Evolutionary conservation across 2,329 filamentous ascomycete genomes (phyloP).

Genomic region (Furcasterigmium furcatum): DNA sequence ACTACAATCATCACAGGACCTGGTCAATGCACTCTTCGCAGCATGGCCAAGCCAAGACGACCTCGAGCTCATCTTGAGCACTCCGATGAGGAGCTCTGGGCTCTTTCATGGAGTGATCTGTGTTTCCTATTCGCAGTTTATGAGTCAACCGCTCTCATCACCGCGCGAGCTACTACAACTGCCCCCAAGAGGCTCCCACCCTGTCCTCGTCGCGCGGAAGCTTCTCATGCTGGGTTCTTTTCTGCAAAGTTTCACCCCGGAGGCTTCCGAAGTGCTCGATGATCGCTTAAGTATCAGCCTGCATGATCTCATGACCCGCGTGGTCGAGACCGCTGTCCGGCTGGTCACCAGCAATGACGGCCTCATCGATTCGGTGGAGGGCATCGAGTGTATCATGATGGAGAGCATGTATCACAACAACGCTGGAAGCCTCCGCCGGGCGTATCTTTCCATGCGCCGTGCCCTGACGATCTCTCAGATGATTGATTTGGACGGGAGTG

Average conservation of each 20-base stretch:
- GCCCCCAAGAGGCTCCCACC: constrained; percentile 30
- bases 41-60: constrained; percentile 35
- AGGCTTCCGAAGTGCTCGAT: constrained; percentile 18
- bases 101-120: constrained; percentile 32
- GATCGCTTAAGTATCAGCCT: constrained; percentile 15
- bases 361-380: constrained; percentile 47
- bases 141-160: constrained; percentile 14
- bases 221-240: constrained; percentile 42
- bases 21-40: constrained; percentile 26
- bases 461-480: constrained; percentile 48
- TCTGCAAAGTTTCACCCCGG: constrained; percentile 41
- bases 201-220: constrained; percentile 41
- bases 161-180: constrained; percentile 23
- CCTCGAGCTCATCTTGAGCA: constrained; percentile 33
- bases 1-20: no score
- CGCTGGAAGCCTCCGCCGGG: constrained; percentile 48
- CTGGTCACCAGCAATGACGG: constrained; percentile 49
- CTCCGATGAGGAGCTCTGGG: constrained; percentile 20
- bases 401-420: constrained; percentile 48
- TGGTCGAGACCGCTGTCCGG: constrained; percentile 25
- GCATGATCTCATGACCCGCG: constrained; percentile 23
- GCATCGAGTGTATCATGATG: constrained; percentile 48
- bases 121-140: constrained; percentile 20
- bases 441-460: constrained; percentile 49
- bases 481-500: constrained; percentile 41